These are phyloP conservation scores for Iris pallida DNA, from an alignment of 116 monocot genomes.

Conservation along the genomic window DNA sequence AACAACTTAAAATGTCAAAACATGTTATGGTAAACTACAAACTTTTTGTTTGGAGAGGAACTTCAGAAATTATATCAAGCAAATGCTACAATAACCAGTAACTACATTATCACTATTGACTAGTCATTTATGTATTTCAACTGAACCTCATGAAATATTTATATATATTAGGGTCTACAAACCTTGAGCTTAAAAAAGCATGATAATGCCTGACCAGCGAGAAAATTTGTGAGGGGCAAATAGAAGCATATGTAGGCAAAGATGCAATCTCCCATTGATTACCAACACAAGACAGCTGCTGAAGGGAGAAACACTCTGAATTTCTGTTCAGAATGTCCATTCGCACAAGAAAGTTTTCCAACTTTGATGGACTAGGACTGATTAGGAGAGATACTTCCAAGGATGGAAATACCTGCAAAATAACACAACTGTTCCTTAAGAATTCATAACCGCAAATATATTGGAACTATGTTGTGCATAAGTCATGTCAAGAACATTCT, in stretches of 20 bases:
- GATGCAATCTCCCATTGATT: conserved; percentile 48
- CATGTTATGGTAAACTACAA: no score
- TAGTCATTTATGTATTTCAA: no score
- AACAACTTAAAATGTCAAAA: no score
- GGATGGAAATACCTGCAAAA: conserved; percentile 68
- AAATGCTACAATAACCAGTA: no score
- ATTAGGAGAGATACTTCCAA: conserved; percentile 59
- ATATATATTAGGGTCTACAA: conserved; percentile 12
- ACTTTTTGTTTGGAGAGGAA: no score
- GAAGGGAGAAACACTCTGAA: conserved; percentile 45
- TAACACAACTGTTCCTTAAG: conserved; percentile 2
- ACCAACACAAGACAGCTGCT: no score
- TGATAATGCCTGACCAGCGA: conserved; percentile 55
- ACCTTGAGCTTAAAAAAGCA: conserved; percentile 91
- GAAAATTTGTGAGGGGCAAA: conserved; percentile 39
- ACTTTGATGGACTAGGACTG: conserved; percentile 52
- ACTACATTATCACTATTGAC: no score
- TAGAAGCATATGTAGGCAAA: conserved; percentile 37
- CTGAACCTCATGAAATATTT: no score
- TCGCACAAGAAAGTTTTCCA: conserved; percentile 67
- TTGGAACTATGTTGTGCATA: no score
- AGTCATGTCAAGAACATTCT: no score
- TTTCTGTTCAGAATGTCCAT: conserved; percentile 64
- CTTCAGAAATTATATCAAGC: no score
- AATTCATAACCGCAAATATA: no score